Evolutionary conservation across 129 eudicot genomes (phyloP), one percentile per base, ranked within the genome.

Genomic region (Tagetes patula): DNA sequence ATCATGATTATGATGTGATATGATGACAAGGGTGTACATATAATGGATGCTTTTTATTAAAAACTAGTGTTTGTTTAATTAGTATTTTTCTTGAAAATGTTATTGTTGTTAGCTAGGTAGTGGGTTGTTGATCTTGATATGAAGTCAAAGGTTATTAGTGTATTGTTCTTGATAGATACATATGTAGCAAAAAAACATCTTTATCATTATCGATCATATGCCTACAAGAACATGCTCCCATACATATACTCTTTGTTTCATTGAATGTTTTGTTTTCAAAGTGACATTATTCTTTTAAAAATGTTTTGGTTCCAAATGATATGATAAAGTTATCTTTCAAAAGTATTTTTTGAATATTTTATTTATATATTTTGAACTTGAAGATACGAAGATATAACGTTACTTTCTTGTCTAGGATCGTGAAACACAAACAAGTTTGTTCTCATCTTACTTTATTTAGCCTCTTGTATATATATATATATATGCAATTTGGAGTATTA

Each of bases 101-200:
- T 55, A 76, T 47, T 55, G 67, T 66, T 67, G n/a, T 75, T 64
- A 68, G 67, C 4, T 76, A 56, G 69, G 33, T 76, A 47, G 73
- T 6, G 27, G 69, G 37, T 30, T 69, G 71, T 71, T 64, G 73
- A 71, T 31, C 36, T 8, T 78, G 52, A 42, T 63, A 31, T 61
- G 9, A 61, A 62, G 59, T 65, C 52, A 78, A 52, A 71, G 4
- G 36, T 54, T 62, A 65, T 43, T 34, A 54, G n/a, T 78, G 77
- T 78, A 72, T 52, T 42, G 67, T 42, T 73, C 63, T 78, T 71
- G 73, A 78, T 72, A 73, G 73, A 78, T 55, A 71, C 48, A 61
- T 50, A 40, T 53, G 68, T 45, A 58, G 48, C 65, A 34, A 8
- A 58, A 64, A 64, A n/a, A n/a, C n/a, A n/a, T n/a, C n/a, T n/a